phyloP scores from a whole-genome alignment of 75 land plant species.

The Sequoia sempervirens region DNA sequence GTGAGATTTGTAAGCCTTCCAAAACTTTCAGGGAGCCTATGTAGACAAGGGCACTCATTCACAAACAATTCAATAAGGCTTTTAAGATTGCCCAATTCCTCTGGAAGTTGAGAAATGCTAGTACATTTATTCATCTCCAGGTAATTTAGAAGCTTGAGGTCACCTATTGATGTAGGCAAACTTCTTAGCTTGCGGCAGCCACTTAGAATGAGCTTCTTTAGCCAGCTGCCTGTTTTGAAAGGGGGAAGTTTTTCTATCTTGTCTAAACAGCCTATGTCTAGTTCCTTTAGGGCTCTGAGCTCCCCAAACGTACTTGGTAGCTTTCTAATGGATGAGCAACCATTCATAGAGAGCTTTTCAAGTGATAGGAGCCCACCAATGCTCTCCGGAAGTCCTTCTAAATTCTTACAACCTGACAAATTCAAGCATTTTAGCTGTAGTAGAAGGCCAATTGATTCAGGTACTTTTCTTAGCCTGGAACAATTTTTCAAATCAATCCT shows the following conservation, averaged over 20 bases:
- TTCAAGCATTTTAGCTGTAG: background rate
- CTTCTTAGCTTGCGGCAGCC: background rate
- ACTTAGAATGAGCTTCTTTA: background rate
- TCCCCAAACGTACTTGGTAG: background rate
- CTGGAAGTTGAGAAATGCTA: background rate
- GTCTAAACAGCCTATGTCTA: background rate
- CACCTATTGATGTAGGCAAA: background rate
- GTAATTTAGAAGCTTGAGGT: background rate
- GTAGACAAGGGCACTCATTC: background rate
- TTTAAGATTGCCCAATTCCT: background rate
- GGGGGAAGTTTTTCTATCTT: background rate
- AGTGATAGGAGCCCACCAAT: background rate
- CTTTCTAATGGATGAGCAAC: background rate
- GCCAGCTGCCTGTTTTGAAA: background rate
- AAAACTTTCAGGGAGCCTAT: background rate
- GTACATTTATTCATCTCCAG: background rate
- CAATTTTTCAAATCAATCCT: background rate
- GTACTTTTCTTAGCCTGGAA: background rate
- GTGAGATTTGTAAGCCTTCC: background rate
- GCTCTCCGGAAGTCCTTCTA: background rate
- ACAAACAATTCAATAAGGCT: background rate
- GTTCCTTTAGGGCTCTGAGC: background rate
- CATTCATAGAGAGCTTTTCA: background rate
- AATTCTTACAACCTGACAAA: background rate
- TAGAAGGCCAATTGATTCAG: background rate